phyloP scores from a whole-genome alignment of 495 filamentous ascomycete species.

The Neurospora sp. region DNA sequence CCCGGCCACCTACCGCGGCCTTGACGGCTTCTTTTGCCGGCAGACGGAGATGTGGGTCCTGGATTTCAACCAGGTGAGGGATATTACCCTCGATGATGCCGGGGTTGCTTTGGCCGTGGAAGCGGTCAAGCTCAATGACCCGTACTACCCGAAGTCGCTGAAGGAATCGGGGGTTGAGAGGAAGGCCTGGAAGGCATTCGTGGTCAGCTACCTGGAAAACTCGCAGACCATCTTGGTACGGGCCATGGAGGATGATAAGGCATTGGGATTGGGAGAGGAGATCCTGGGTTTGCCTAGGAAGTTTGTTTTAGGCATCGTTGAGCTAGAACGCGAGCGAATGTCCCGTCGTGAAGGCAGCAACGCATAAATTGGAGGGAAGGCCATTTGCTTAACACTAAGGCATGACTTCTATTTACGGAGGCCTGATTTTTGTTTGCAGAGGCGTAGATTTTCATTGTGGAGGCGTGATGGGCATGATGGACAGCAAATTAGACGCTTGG shows the following conservation, averaged over 20 bases:
- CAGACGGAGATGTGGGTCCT: constrained; percentile 15
- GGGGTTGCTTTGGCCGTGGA: constrained; percentile 16
- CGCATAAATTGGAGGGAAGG: neutral
- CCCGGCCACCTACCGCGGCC: neutral
- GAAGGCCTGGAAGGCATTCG: neutral
- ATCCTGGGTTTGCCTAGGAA: neutral
- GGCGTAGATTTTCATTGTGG: neutral
- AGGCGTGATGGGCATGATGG: neutral
- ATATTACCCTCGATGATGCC: constrained; percentile 12
- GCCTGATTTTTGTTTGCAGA: neutral
- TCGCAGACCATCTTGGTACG: neutral
- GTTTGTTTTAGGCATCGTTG: neutral
- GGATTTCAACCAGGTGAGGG: constrained; percentile 20
- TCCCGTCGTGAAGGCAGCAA: neutral
- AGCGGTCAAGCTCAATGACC: constrained; percentile 12
- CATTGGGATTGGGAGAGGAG: neutral
- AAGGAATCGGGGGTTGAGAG: neutral
- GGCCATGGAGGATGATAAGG: neutral
- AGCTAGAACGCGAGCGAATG: neutral
- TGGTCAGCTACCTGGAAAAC: neutral
- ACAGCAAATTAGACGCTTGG: neutral
- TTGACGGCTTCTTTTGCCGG: constrained; percentile 8
- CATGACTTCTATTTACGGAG: neutral
- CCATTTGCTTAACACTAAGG: neutral
- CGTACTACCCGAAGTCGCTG: constrained; percentile 15